Evolutionary conservation across 1,284 basidiomycete species (phyloP).

Genomic region (Sanghuangporus baumii): DNA sequence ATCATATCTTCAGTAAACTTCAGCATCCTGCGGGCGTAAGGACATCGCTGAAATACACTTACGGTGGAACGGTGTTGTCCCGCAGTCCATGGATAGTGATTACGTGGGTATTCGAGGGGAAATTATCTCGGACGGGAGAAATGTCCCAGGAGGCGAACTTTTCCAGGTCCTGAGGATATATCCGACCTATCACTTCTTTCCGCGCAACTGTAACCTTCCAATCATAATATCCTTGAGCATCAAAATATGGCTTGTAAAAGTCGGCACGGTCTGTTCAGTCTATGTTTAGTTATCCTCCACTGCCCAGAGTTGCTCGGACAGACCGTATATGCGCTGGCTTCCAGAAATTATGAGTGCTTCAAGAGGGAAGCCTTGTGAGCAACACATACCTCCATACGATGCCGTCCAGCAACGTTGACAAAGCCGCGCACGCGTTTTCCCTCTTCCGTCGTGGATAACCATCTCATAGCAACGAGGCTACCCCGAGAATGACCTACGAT

Average conservation of each 20-base stretch:
- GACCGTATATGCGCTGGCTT: conserved; percentile 43
- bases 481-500: conserved; percentile 73
- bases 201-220: conserved; percentile 59
- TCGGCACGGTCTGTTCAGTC: conserved; percentile 27
- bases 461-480: conserved; percentile 55
- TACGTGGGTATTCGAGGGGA: conserved; percentile 55
- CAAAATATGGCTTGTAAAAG: conserved; percentile 43
- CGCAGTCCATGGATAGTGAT: conserved; percentile 64
- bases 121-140: conserved; percentile 55
- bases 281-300: neutral
- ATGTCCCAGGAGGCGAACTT: conserved; percentile 58
- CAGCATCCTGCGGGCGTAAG: neutral
- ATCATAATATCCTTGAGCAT: conserved; percentile 49
- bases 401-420: conserved; percentile 68
- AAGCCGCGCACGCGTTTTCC: conserved; percentile 49
- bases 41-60: conserved; percentile 26
- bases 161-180: conserved; percentile 53
- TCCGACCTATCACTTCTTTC: conserved; percentile 42
- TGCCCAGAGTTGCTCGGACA: neutral
- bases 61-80: conserved; percentile 64
- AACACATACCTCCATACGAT: conserved; percentile 62
- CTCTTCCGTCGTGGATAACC: conserved; percentile 57
- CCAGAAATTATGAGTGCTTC: conserved; percentile 13
- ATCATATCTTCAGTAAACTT: conserved; percentile 48
- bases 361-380: neutral